Evolutionary conservation across 495 filamentous ascomycete genomes (phyloP).

Genomic region (Penicillium cataractarum): DNA sequence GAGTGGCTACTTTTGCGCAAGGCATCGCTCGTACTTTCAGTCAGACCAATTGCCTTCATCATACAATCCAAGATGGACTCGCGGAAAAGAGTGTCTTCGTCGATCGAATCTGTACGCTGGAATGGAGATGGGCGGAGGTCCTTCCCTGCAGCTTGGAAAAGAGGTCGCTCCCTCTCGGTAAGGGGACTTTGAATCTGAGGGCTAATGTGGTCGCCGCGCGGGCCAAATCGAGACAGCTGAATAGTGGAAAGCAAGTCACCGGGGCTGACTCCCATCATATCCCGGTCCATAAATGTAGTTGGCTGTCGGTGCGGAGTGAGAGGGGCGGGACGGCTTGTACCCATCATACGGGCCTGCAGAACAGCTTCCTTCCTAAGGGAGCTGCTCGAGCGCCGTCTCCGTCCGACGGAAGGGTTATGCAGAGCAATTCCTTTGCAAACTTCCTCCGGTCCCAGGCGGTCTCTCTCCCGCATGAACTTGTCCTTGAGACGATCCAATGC

Average conservation of each 20-base stretch:
- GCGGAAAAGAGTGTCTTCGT: slow-evolving; percentile 86
- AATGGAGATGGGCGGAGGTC: slow-evolving; percentile 48
- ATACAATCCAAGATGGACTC: slow-evolving; percentile 93
- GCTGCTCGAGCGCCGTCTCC: slow-evolving; percentile 71
- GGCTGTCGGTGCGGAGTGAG: slow-evolving; percentile 22
- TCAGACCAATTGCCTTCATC: slow-evolving; percentile 89
- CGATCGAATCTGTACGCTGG: slow-evolving; percentile 72
- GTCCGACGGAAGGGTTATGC: slow-evolving; percentile 75
- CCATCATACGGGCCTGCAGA: slow-evolving; percentile 62
- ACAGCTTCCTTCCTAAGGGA: slow-evolving; percentile 80
- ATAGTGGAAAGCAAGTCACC: slow-evolving; percentile 83
- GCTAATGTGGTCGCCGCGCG: slow-evolving; percentile 37
- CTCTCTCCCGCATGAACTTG: slow-evolving; percentile 85
- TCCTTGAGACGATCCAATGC: slow-evolving; percentile 87
- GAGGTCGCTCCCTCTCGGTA: slow-evolving; percentile 57
- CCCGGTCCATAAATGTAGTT: slow-evolving; percentile 25
- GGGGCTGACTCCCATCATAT: slow-evolving; percentile 56
- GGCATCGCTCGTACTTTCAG: slow-evolving; percentile 59
- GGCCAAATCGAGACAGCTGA: slow-evolving; percentile 67
- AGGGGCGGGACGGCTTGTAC: slow-evolving; percentile 28
- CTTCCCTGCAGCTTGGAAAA: slow-evolving; percentile 51
- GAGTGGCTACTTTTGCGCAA: slow-evolving; percentile 65
- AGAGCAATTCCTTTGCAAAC: slow-evolving; percentile 91
- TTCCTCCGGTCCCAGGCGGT: slow-evolving; percentile 83
- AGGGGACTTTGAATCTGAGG: slow-evolving; percentile 57